Evolutionary conservation across 371 early-diverging fungal genomes (phyloP).

Genomic region (Mycotypha africana): DNA sequence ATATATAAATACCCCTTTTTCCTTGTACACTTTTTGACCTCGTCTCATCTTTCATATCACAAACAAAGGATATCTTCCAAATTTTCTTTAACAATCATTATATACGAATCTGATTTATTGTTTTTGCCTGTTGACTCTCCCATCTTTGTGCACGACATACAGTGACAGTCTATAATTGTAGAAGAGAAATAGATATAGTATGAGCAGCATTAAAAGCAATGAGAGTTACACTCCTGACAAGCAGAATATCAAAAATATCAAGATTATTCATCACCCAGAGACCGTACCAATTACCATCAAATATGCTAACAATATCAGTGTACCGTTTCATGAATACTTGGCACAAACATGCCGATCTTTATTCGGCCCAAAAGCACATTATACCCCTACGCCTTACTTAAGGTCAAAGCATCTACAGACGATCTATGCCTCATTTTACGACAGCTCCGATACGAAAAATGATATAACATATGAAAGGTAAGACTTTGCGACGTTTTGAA

Average conservation of each 20-base stretch:
- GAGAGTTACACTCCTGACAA: no score
- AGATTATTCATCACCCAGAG: constrained; percentile 8
- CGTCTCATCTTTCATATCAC: no score
- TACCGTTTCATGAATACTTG: constrained; percentile 22
- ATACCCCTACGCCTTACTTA: constrained; percentile 41
- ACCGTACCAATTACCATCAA: constrained; percentile 13
- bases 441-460: constrained; percentile 14
- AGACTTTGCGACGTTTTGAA: background rate
- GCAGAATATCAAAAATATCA: constrained; percentile 4
- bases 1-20: no score
- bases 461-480: constrained; percentile 47
- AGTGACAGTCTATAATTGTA: no score
- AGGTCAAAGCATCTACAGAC: constrained; percentile 47
- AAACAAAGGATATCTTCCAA: no score
- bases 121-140: no score
- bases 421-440: constrained; percentile 39
- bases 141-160: no score
- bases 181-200: no score
- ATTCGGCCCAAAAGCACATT: constrained; percentile 7
- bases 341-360: constrained; percentile 19
- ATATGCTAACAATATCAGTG: constrained; percentile 3
- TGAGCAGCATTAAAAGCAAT: no score
- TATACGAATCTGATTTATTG: no score
- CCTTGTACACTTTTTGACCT: no score
- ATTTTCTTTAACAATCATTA: no score